Evolutionary conservation across 306 rosid genomes (phyloP).

Genomic region (Malus fusca): DNA sequence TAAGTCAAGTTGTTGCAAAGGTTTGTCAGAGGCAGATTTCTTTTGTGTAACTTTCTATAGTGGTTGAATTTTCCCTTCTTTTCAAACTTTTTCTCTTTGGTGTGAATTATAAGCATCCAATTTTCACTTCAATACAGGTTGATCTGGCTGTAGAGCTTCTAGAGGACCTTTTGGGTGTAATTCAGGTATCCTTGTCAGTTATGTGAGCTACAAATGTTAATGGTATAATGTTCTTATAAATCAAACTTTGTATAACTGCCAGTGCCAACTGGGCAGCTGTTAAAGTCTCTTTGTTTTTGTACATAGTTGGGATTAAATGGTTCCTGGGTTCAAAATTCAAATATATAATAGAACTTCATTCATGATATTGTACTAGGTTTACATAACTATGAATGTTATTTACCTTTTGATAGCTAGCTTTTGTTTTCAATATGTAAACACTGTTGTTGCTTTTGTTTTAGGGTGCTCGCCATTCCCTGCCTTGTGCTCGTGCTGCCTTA

Average conservation of each 20-base stretch:
- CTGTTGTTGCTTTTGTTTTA: constrained; percentile 22
- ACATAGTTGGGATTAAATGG: not conserved
- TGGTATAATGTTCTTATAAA: not conserved
- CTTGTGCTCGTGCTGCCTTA: constrained; percentile 75
- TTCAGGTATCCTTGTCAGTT: constrained; percentile 47
- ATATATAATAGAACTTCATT: not conserved
- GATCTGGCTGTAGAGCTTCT: constrained; percentile 87
- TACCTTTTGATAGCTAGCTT: constrained; percentile 2
- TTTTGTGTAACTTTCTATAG: not conserved
- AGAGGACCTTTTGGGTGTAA: constrained; percentile 85
- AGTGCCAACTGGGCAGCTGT: not conserved
- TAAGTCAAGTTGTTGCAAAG: constrained; percentile 79
- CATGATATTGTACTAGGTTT: not conserved
- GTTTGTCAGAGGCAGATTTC: constrained; percentile 32
- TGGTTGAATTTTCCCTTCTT: not conserved
- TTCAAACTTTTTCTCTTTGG: constrained; percentile 1
- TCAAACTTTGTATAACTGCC: constrained; percentile 1
- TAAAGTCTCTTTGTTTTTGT: not conserved
- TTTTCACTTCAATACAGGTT: constrained; percentile 43
- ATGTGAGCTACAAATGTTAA: not conserved
- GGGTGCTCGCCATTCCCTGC: constrained; percentile 55
- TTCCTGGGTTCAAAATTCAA: not conserved
- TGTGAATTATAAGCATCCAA: constrained; percentile 17
- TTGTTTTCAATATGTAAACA: not conserved
- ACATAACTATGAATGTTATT: not conserved